Conservation (phyloP, 73 alveolate genomes). For the Paramecium caudatum region DNA sequence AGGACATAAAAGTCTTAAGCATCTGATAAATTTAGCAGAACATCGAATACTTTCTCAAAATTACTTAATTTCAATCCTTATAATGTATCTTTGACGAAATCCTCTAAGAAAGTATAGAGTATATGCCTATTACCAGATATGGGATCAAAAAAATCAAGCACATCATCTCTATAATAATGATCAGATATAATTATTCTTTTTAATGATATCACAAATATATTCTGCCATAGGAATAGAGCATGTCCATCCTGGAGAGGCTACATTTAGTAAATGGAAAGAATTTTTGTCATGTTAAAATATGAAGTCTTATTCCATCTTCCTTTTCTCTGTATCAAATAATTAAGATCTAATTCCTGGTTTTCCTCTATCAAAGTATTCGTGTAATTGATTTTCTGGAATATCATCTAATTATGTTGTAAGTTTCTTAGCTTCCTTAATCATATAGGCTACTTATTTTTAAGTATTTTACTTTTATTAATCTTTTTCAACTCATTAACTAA, state of each 20-base stretch:
- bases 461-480: slow-evolving; percentile 78
- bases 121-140: background rate
- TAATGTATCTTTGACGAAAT: background rate
- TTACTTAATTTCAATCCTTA: slow-evolving; percentile 2
- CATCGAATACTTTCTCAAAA: slow-evolving; percentile 15
- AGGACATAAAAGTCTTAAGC: slow-evolving; percentile 10
- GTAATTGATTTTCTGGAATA: slow-evolving; percentile 15
- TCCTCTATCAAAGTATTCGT: slow-evolving; percentile 7
- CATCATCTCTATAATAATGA: background rate
- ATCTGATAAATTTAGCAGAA: slow-evolving; percentile 18
- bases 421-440: slow-evolving; percentile 66
- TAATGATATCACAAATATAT: slow-evolving; percentile 73
- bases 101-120: background rate
- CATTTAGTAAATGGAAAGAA: slow-evolving; percentile 83
- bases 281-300: slow-evolving; percentile 49
- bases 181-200: slow-evolving; percentile 61
- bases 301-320: slow-evolving; percentile 46
- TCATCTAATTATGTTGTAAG: slow-evolving; percentile 15
- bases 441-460: slow-evolving; percentile 49
- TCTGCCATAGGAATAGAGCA: slow-evolving; percentile 86
- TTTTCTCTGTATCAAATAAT: slow-evolving; percentile 2
- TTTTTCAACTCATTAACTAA: slow-evolving; percentile 72
- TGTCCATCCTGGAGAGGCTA: slow-evolving; percentile 95
- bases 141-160: background rate
- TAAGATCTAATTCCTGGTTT: slow-evolving; percentile 52